A percentile compares a stretch with the other conserved stretches of the same genome.
phyloP scores from a whole-genome alignment of 345 rosid species.

The Populus alba region DNA sequence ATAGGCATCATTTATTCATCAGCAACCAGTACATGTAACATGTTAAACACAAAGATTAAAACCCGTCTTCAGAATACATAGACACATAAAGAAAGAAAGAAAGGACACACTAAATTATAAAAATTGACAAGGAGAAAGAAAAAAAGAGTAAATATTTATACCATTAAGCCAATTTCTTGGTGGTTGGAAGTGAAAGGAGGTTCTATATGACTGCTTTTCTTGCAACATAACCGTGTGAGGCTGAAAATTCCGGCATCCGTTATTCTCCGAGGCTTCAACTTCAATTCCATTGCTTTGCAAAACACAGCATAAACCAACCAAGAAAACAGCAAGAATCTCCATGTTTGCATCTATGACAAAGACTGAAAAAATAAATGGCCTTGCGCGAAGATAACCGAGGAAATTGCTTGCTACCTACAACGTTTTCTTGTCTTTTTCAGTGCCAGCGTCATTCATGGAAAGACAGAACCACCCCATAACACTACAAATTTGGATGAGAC shows the following conservation, averaged over 20 bases:
- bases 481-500: too few relatives aligned
- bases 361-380: not conserved
- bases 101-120: not conserved
- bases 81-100: not conserved
- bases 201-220: constrained; percentile 28
- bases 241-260: not conserved
- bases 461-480: too few relatives aligned
- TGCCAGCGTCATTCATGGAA: too few relatives aligned
- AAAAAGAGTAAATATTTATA: not conserved
- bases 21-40: constrained; percentile 7
- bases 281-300: constrained; percentile 17
- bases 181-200: constrained; percentile 52
- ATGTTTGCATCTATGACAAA: not conserved
- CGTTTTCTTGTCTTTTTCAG: too few relatives aligned
- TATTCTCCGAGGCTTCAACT: not conserved
- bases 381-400: too few relatives aligned
- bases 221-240: not conserved
- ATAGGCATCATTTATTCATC: constrained; percentile 8
- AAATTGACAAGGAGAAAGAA: not conserved
- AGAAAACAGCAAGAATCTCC: constrained; percentile 4
- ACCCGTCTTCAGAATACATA: not conserved
- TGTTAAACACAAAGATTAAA: not conserved
- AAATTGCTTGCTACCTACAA: too few relatives aligned
- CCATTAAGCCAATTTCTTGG: constrained; percentile 54
- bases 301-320: constrained; percentile 16